Evolutionary conservation across 2,329 filamentous ascomycete genomes (phyloP), one percentile per base, ranked within the genome.

Genomic region (Pseudogymnoascus sp.): DNA sequence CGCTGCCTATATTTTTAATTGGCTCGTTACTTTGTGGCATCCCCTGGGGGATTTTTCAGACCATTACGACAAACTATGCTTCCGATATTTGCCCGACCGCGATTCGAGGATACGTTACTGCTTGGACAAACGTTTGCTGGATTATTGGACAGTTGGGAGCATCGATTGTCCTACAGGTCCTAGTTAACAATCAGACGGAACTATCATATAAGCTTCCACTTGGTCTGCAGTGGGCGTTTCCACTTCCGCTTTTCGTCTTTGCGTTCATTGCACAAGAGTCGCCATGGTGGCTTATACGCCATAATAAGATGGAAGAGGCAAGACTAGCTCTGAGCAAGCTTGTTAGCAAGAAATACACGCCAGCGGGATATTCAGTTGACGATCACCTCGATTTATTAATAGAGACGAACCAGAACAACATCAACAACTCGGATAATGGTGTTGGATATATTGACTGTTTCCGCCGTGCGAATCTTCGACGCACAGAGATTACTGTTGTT

Each of bases 331-430:
- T 80, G 15, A 69, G 74, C 4, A 74, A 77, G 5, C 68, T 80
- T 33, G 48, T 55, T 55, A 55, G 29, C 48, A 55, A 55, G 29
- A 55, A 55, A 55, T 3, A 55, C 35, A 55, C 13, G 67, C 68
- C 4, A 64, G 78, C 73, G n/a, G 48, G 48, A 33, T 55, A 55
- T 33, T 55, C 48, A 60, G 62, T 63, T 7, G 67, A 70, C 25
- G 61, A 64, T 8, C 65, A 61, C 3, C 63, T 86, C 9, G 74
- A 79, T 3, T 77, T 80, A 66, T 84, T 86, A 66, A 70, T 77
- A 12, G 78, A 84, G 66, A 86, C 83, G 0, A 80, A 86, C 65
- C 74, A 79, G 62, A 70, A 82, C 1, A 83, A 86, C 67, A 74
- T 78, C 61, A 74, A 79, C 39, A 72, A 73, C 2, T 65, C 66